Evolutionary conservation across 2,329 filamentous ascomycete species (phyloP), one percentile per base, ranked within the genome.

Genomic region (Tricladium varicosporioides): DNA sequence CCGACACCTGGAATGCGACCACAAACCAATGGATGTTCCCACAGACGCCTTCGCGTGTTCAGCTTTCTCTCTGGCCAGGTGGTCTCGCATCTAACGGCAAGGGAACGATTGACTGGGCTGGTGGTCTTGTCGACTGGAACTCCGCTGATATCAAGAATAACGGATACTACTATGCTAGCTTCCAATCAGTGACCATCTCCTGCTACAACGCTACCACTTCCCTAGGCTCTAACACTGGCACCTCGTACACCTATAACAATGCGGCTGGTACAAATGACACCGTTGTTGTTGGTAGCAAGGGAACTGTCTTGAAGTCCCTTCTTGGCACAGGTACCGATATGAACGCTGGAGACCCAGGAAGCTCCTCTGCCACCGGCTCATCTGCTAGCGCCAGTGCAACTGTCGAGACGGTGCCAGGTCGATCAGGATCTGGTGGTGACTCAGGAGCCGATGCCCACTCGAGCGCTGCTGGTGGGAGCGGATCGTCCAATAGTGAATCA

Each of bases 51-150:
- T 77, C 92, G 14, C 90, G 93, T 65, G 83, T 99, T 52, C 91
- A 97, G 78, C 81, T 99, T 51, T 97, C 94, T 14, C 85, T 99
- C 69, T 99, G 94, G 94, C 94, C 94, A 43, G 94, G 91, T 68
- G 94, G 94, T 70, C 83, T 89, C 48, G 75, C 84, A 9, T 81
- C 80, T 69, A 97, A 97, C 73, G 88, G 83, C 43, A 71, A 89
- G 71, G 94, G 94, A 55, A 97, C 94, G 33, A 83, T 96, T 63
- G 80, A 86, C 53, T 99, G 94, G 94, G 91, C 93, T 15, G 94
- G 94, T 69, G 94, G 94, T 66, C 76, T 82, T 52, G 93, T 99
- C 62, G 82, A 96, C 78, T 99, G 94, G 93, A 78, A 89, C 71
- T 84, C 83, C 63, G 77, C 80, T 16, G 89, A 95, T 73, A 93